Conservation (phyloP, 2,329 filamentous ascomycete species). For the Diaporthe destruens region DNA sequence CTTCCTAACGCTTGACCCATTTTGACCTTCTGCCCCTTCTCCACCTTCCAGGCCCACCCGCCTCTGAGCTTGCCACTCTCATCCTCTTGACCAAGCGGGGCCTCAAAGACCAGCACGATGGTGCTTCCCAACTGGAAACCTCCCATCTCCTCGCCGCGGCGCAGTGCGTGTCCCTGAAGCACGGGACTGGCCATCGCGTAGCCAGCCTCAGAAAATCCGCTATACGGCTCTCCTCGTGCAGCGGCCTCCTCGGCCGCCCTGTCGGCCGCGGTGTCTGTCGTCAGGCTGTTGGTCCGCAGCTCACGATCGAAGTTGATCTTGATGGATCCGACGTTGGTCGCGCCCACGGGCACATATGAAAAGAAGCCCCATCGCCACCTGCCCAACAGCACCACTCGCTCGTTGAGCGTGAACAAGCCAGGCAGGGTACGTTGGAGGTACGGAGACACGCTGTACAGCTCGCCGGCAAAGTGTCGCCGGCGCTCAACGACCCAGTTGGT, state of each 20-base stretch:
- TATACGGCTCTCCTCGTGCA: slow-evolving; percentile 81
- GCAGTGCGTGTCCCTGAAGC: slow-evolving; percentile 84
- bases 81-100: slow-evolving; percentile 75
- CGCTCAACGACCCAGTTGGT: slow-evolving; percentile 95
- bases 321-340: slow-evolving; percentile 97
- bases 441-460: slow-evolving; percentile 93
- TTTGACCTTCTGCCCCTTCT: slow-evolving; percentile 89
- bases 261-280: slow-evolving; percentile 93
- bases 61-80: slow-evolving; percentile 63
- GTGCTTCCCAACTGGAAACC: slow-evolving; percentile 97
- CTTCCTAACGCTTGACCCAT: slow-evolving; percentile 88
- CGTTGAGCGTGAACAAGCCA: slow-evolving; percentile 95
- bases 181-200: slow-evolving; percentile 84
- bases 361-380: slow-evolving; percentile 99
- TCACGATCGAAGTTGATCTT: slow-evolving; percentile 97
- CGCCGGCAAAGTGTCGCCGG: slow-evolving; percentile 96
- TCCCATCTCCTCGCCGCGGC: slow-evolving; percentile 95
- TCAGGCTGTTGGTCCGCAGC: slow-evolving; percentile 90
- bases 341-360: slow-evolving; percentile 93
- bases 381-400: slow-evolving; percentile 92
- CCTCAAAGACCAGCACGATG: slow-evolving; percentile 96
- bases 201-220: slow-evolving; percentile 92
- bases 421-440: slow-evolving; percentile 94
- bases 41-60: slow-evolving; percentile 88
- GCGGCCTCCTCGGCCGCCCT: slow-evolving; percentile 84